Evolutionary conservation across 2,329 filamentous ascomycete genomes (phyloP), one percentile per base, ranked within the genome.

Genomic region (Pseudogymnoascus sp.): DNA sequence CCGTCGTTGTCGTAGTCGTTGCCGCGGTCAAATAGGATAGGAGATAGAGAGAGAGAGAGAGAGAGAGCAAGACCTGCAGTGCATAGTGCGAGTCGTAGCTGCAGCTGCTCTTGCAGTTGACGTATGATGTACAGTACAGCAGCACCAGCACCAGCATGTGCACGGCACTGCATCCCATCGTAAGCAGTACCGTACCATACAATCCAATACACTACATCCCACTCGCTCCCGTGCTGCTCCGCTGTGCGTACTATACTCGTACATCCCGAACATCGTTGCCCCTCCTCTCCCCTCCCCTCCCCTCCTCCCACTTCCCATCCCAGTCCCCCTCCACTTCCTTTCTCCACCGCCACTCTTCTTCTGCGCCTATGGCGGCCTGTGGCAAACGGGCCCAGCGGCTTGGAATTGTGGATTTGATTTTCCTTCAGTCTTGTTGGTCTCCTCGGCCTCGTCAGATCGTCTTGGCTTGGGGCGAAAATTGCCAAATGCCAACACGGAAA

Each of bases 381-480:
- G 25, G 21, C 18, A 46, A 56, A 37, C 7, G 28, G 31, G 31
- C 21, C 25, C 16, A 59, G 43, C 25, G 12, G 23, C 31, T 43
- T 34, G 40, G n/a, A 56, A 34, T 2, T 16, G 42, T 53, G 42
- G 36, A 60, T 38, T 31, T 65, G 65, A 53, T 43, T 43, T 43
- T 43, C 42, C 16, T 16, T n/a, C 42, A 2, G 42, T 23, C 18
- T 43, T 23, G 42, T 23, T 21, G 21, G 16, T 11, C 42, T 46
- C n/a, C 21, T 25, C 42, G 42, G 21, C 3, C 21, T 25, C 25
- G 12, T 46, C 42, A 12, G 40, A 18, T 25, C 42, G 7, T 28
- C 42, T 46, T 46, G 21, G 42, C 42, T 46, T n/a, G 40, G 12
- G 42, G 21, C 21, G 28, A 18, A 31, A 28, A 31, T 31, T 31